Evolutionary conservation across 495 filamentous ascomycete genomes (phyloP), one percentile per base, ranked within the genome.

Genomic region (Xylaria longipes): DNA sequence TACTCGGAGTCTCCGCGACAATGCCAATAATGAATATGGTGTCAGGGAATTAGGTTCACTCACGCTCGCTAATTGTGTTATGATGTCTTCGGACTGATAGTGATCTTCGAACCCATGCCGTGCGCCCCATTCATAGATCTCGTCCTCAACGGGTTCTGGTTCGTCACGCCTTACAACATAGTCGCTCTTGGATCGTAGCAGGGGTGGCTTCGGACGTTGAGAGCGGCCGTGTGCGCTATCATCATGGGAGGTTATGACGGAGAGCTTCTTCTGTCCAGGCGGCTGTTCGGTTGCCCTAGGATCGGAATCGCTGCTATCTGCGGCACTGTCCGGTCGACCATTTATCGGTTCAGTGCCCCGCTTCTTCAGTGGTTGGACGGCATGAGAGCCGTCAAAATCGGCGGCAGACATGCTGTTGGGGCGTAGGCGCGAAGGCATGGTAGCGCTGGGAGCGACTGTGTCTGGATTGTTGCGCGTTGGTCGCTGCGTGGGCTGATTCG

Each of bases 101-200:
- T 91, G 89, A 70, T 89, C 88, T 72, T 91, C 90, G 77, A 91
- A 92, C 6, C 90, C 90, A 78, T 92, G 90, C 25, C 89, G 82
- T 52, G 86, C 85, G 29, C 87, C 87, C 83, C 83, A 86, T 68
- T 86, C 86, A 65, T 81, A 78, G 5, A 81, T 74, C 37, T 84
- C 81, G 27, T 82, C 78, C 8, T 81, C 79, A 25, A 77, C 54
- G 20, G 80, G 78, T 5, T 84, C 81, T 43, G 69, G 57, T 9
- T 82, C 80, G 46, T 86, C 83, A 37, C 76, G 78, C 71, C 80
- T 83, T 60, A 88, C 84, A 5, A 87, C 89, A 80, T 89, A 90
- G 73, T 94, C 92, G 79, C 90, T 94, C 79, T 88, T 93, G 37
- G 92, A 90, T 72, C 93, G 85, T 64, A 90, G 84, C 37, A 94